These are phyloP conservation scores for Hypsizygus ulmarius DNA, from an alignment of 1,284 basidiomycete genomes.

Conservation along the genomic window DNA sequence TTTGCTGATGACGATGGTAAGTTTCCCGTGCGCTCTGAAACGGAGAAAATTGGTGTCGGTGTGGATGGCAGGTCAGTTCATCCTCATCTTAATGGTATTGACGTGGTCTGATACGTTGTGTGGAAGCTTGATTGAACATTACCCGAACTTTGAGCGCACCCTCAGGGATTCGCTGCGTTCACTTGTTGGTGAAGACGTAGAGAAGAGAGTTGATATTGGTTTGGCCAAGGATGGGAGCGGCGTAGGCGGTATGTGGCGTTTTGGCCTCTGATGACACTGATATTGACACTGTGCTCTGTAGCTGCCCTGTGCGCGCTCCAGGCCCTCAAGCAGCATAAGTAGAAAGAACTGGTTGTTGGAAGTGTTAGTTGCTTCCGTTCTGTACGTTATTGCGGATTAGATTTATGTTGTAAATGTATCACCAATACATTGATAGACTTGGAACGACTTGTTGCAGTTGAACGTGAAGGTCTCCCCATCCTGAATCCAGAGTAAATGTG, in stretches of 20 bases:
- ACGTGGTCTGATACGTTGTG: not conserved
- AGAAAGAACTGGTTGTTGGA: conserved; percentile 1
- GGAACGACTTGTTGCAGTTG: not conserved
- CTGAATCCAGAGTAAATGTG: no score
- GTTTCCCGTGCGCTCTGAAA: conserved; percentile 38
- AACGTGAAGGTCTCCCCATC: no score
- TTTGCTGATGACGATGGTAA: conserved; percentile 42
- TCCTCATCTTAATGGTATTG: not conserved
- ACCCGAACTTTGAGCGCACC: conserved; percentile 79
- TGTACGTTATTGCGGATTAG: conserved; percentile 1
- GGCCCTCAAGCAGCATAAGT: conserved; percentile 49
- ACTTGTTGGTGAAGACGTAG: conserved; percentile 78
- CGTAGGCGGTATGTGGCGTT: conserved; percentile 75
- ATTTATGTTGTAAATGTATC: conserved; percentile 15
- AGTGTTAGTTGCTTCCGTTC: not conserved
- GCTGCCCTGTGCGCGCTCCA: conserved; percentile 76
- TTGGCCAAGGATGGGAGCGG: conserved; percentile 97
- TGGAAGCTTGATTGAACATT: conserved; percentile 82
- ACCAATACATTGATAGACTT: conserved; percentile 3
- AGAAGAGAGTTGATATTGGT: conserved; percentile 80
- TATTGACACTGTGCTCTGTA: conserved; percentile 26
- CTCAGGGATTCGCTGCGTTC: conserved; percentile 73
- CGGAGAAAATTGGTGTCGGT: conserved; percentile 68
- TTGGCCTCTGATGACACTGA: conserved; percentile 9
- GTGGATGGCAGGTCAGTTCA: conserved; percentile 83